A percentile compares a stretch with the other conserved stretches of the same genome.
These are phyloP conservation scores for Sugiyamaella paludigena DNA, from an alignment of 1,139 yeast species.

Conservation along the genomic window DNA sequence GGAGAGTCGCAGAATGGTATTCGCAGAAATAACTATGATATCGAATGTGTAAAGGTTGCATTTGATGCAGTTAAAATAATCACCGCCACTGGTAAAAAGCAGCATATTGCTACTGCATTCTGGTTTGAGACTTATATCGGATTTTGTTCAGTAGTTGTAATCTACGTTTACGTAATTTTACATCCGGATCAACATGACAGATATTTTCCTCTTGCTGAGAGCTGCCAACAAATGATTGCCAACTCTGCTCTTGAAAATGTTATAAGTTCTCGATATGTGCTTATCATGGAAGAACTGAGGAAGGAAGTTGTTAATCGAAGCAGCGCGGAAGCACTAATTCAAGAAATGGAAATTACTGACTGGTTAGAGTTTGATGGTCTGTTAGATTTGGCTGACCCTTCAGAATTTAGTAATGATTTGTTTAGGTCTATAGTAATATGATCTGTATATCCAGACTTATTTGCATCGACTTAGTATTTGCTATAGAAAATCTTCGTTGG, in stretches of 20 bases:
- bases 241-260: constrained; percentile 1
- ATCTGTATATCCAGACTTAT: too few species aligned
- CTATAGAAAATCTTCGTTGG: too few species aligned
- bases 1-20: too few species aligned
- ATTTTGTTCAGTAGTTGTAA: constrained; percentile 13
- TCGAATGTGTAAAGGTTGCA: constrained; percentile 11
- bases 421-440: neutral
- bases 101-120: constrained; percentile 8
- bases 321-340: neutral
- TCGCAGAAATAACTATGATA: neutral
- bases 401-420: constrained; percentile 1
- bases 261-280: constrained; percentile 3
- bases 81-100: neutral
- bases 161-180: constrained; percentile 8
- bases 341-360: neutral
- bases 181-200: constrained; percentile 1
- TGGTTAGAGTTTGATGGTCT: constrained; percentile 4
- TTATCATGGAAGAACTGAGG: constrained; percentile 8
- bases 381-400: constrained; percentile 2
- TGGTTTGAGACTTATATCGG: constrained; percentile 16
- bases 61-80: constrained; percentile 4
- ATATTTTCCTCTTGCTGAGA: constrained; percentile 7
- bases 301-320: neutral
- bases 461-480: too few species aligned
- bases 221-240: constrained; percentile 1